These are phyloP conservation scores for Pseudopediastrum boryanum DNA, from an alignment of 139 green algal species.

Conservation along the genomic window DNA sequence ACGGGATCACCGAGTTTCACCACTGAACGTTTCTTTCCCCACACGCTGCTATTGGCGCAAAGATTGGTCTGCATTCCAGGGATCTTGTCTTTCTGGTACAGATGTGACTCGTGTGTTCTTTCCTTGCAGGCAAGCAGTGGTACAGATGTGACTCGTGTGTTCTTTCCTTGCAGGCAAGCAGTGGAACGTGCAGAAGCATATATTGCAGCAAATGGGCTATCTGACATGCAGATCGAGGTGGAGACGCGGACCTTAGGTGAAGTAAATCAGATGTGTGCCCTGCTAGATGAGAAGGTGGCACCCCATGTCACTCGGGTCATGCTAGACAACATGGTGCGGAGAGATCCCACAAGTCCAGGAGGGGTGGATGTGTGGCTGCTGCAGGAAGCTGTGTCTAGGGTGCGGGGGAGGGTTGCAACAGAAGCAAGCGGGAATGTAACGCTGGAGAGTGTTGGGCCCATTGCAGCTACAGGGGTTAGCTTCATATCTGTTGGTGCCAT, in stretches of 20 bases:
- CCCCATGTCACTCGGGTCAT: conserved; percentile 83
- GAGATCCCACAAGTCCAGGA: conserved; percentile 27
- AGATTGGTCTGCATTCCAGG: too few relatives aligned
- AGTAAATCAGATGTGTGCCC: conserved; percentile 81
- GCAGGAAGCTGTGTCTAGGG: conserved; percentile 39
- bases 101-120: too few relatives aligned
- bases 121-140: conserved; percentile 35
- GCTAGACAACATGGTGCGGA: conserved; percentile 98
- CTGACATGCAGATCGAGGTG: conserved; percentile 79
- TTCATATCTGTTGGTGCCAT: conserved; percentile 91
- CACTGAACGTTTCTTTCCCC: too few relatives aligned
- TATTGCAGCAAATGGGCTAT: conserved; percentile 31
- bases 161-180: conserved; percentile 32
- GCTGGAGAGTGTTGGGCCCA: conserved; percentile 78
- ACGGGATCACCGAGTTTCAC: too few relatives aligned
- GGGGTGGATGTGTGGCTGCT: conserved; percentile 58
- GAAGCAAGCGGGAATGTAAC: conserved; percentile 97
- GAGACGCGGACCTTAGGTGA: conserved; percentile 93
- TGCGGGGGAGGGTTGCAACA: conserved; percentile 71
- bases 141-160: too few relatives aligned
- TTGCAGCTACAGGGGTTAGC: conserved; percentile 90
- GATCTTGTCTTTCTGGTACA: too few relatives aligned
- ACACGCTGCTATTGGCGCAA: too few relatives aligned
- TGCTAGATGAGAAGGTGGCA: neutral
- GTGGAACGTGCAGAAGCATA: conserved; percentile 43